Evolutionary conservation across 1,284 basidiomycete genomes (phyloP).

Genomic region (Tilletia horrida): DNA sequence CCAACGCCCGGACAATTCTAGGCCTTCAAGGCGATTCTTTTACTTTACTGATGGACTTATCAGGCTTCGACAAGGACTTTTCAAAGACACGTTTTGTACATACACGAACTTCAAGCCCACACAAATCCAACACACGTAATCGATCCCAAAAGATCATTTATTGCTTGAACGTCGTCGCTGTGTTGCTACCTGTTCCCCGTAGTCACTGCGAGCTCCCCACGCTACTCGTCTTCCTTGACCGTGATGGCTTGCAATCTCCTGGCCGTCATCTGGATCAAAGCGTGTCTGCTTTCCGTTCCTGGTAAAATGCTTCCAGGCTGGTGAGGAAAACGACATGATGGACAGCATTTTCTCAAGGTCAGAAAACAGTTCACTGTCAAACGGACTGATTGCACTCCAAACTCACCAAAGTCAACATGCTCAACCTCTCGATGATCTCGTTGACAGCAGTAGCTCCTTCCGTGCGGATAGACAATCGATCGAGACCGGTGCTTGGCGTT

Average conservation of each 20-base stretch:
- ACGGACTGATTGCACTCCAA: neutral
- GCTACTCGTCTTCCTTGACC: neutral
- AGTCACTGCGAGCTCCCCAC: too few relatives aligned
- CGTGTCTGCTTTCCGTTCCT: neutral
- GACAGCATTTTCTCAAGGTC: too few relatives aligned
- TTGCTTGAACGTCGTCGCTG: too few relatives aligned
- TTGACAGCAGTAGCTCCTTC: slow-evolving; percentile 31
- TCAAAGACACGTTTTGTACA: too few relatives aligned
- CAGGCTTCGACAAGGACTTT: too few relatives aligned
- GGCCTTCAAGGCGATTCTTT: too few relatives aligned
- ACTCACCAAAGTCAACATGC: slow-evolving; percentile 21
- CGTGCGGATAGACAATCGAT: slow-evolving; percentile 33
- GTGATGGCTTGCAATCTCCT: slow-evolving; percentile 4
- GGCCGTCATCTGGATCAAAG: slow-evolving; percentile 10
- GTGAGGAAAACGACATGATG: neutral
- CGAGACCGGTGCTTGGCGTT: slow-evolving; percentile 25
- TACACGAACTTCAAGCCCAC: too few relatives aligned
- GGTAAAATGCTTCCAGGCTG: slow-evolving; percentile 11
- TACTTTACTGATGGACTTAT: too few relatives aligned
- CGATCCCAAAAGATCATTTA: too few relatives aligned
- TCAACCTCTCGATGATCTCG: slow-evolving; percentile 7
- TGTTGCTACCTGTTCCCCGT: too few relatives aligned
- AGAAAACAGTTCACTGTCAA: neutral
- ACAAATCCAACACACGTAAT: too few relatives aligned
- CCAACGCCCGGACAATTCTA: too few relatives aligned